Base-by-base conservation (phyloP, 2,329 filamentous ascomycete species). In the Blastomyces emzantsi region DNA sequence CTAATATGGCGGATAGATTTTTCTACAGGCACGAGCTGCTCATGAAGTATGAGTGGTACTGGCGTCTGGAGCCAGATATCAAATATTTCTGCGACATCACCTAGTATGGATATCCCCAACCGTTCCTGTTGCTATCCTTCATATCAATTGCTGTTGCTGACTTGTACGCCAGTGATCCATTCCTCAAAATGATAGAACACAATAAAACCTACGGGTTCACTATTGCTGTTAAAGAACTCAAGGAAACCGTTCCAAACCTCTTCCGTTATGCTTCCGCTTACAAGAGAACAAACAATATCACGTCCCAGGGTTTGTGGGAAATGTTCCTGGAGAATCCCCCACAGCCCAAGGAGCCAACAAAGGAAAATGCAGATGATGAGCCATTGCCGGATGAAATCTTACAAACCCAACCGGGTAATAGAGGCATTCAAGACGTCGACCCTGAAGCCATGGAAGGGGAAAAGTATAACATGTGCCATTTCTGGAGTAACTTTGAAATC, bases 11-110 rank as follows among this genome's bases (percentile, higher is more conserved):
- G 33, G n/a, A 49, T 64, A 87, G 91, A 54, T 94, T 95, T 79
- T 99, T 99, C 79, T 99, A 94, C 82, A 96, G 97, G 76, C 94
- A 99, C 74, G 89, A 92, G 67, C 85, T 97, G 43, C 84, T 99
- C 56, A 85, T 90, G 73, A 97, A 97, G 78, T 99, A 97, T 78
- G 92, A 97, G 74, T 99, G 94, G 94, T 99, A 99, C 81, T 99
- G 94, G 94, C 91, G 94, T 67, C 82, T 99, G 70, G 94, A 99
- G 82, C 94, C 94, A 68, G 94, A 99, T 78, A 97, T 99, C 85
- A 97, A 93, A 80, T 99, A 97, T 80, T 99, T 99, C 80, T 99
- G 94, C 78, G 94, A 99, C 75, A 97, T 99, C 70, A 99, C 94
- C 68, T 99, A 99, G 90, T 93, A 86, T 66, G 86, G 19, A 45